Conservation (phyloP, 805 yeast species). For the Pichia nakasei region DNA sequence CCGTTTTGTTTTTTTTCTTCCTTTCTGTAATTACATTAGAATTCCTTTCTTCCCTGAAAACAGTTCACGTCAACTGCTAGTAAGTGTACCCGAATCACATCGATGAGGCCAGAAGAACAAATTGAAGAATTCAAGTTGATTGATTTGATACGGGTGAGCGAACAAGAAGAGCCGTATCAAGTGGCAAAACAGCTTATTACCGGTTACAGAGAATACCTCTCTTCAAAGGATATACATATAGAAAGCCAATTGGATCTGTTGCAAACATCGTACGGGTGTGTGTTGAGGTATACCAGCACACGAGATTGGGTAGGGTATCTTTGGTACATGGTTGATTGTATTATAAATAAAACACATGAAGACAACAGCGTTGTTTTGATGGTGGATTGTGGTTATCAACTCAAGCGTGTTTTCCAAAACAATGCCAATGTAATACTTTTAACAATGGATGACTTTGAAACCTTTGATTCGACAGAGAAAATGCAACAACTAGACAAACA, state of each 20-base stretch:
- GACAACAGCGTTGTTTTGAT: neutral
- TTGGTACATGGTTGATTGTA: neutral
- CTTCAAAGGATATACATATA: neutral
- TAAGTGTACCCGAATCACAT: too few relatives aligned
- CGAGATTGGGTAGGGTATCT: slow-evolving; percentile 5
- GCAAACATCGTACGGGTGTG: neutral
- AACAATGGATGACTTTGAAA: neutral
- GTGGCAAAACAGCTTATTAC: neutral
- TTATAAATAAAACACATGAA: neutral
- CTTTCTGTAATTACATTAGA: too few relatives aligned
- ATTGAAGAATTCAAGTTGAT: neutral
- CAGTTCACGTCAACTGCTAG: too few relatives aligned
- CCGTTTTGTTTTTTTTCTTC: neutral
- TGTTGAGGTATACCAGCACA: slow-evolving; percentile 1
- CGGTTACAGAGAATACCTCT: neutral
- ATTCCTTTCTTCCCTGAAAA: too few relatives aligned
- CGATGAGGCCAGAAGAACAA: too few relatives aligned
- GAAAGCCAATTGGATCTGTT: slow-evolving; percentile 1
- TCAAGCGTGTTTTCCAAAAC: neutral
- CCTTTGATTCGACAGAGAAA: neutral
- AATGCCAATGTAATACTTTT: neutral
- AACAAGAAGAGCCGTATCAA: neutral
- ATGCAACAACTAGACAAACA: neutral
- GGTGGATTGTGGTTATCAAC: slow-evolving; percentile 12
- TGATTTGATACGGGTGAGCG: neutral